These are phyloP conservation scores for Auricularia sp. DNA, from an alignment of 768 basidiomycete genomes.

Conservation along the genomic window DNA sequence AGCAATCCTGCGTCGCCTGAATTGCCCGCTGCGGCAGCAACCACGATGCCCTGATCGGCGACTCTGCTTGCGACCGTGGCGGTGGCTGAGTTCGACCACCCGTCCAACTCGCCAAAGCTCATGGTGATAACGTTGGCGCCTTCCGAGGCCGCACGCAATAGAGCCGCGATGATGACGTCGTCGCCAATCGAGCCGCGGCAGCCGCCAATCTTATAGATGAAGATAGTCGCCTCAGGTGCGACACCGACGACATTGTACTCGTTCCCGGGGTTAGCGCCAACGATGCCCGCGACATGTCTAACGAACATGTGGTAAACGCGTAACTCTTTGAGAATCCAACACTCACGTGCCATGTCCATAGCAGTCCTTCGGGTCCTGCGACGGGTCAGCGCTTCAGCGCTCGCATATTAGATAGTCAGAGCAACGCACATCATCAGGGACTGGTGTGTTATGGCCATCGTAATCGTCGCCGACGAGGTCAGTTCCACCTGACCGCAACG, in stretches of 20 bases:
- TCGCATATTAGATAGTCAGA: constrained; percentile 9
- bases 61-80: constrained; percentile 3
- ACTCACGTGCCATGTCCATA: constrained; percentile 4
- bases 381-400: background rate
- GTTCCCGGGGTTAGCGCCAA: constrained; percentile 21
- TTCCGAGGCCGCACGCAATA: constrained; percentile 12
- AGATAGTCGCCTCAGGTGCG: constrained; percentile 24
- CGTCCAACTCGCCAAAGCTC: constrained; percentile 21
- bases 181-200: constrained; percentile 16
- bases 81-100: constrained; percentile 1
- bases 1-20: background rate
- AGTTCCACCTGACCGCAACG: background rate
- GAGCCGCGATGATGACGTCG: constrained; percentile 5
- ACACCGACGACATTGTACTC: constrained; percentile 26
- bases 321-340: background rate
- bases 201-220: constrained; percentile 13
- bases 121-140: constrained; percentile 27
- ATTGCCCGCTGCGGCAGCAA: constrained; percentile 3
- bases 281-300: constrained; percentile 11
- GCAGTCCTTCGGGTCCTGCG: constrained; percentile 1
- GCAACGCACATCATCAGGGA: background rate
- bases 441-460: background rate
- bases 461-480: constrained; percentile 8
- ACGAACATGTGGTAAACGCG: background rate
- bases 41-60: constrained; percentile 2